A percentile compares a stretch with the other conserved stretches of the same genome.
Conservation (phyloP, 305 asterid species). For the Lippia alba region DNA sequence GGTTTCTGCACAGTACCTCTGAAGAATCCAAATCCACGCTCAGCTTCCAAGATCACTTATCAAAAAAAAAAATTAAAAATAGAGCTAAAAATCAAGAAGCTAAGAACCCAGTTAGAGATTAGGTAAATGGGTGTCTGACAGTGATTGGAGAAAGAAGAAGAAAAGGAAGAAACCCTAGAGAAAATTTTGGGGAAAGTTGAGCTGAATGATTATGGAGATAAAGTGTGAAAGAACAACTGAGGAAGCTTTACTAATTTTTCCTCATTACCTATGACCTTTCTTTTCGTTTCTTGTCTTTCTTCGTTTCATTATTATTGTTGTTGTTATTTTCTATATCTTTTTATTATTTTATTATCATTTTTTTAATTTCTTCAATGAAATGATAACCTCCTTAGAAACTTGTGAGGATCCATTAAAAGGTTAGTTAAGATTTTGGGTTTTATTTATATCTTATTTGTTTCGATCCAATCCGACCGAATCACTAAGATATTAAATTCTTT, state of each 20-base stretch:
- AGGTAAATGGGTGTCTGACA: slow-evolving; percentile 15
- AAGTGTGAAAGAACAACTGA: slow-evolving; percentile 40
- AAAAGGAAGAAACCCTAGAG: slow-evolving; percentile 30
- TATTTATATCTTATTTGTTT: no score
- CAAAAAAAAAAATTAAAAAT: slow-evolving; percentile 25
- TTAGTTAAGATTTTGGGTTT: no score
- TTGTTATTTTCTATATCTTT: not conserved
- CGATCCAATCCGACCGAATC: no score
- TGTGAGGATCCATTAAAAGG: slow-evolving; percentile 32
- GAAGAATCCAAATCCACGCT: slow-evolving; percentile 35
- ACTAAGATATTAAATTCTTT: no score
- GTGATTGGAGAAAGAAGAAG: slow-evolving; percentile 22
- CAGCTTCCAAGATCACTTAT: slow-evolving; percentile 36
- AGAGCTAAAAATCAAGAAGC: slow-evolving; percentile 13
- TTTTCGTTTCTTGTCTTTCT: not conserved
- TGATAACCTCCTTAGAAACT: slow-evolving; percentile 21
- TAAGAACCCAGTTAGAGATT: slow-evolving; percentile 22
- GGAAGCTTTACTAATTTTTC: slow-evolving; percentile 36
- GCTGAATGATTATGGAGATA: slow-evolving; percentile 45
- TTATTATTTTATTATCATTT: not conserved
- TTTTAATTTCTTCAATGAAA: slow-evolving; percentile 9
- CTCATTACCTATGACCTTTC: slow-evolving; percentile 32
- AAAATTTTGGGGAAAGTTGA: slow-evolving; percentile 46
- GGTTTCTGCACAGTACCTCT: slow-evolving; percentile 31
- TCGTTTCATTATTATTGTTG: not conserved